Conservation (phyloP, 352 stramenopile species). For the Globisporangium iwayamae region DNA sequence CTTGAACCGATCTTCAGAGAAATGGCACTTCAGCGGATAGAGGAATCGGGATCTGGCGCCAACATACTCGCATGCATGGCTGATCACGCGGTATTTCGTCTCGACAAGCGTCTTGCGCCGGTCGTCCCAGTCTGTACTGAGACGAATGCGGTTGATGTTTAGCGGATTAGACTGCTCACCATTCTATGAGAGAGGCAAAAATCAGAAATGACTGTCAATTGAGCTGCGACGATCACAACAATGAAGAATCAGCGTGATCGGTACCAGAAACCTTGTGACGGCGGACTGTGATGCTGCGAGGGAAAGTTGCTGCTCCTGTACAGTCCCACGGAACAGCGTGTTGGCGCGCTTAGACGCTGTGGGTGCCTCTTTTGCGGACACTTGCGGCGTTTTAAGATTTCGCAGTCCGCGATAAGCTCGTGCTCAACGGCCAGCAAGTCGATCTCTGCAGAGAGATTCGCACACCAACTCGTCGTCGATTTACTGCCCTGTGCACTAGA, state of each 20-base stretch:
- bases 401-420: neutral
- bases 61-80: constrained; percentile 29
- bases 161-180: constrained; percentile 21
- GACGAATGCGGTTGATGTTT: constrained; percentile 33
- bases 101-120: constrained; percentile 26
- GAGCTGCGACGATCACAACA: no score
- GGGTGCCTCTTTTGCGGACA: neutral
- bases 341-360: neutral
- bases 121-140: constrained; percentile 24
- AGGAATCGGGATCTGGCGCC: constrained; percentile 18
- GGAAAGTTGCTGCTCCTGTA: constrained; percentile 25
- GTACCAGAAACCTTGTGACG: constrained; percentile 25
- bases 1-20: constrained; percentile 41
- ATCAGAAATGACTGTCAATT: no score
- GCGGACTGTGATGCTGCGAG: constrained; percentile 33
- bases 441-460: neutral
- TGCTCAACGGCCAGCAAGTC: neutral
- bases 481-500: no score
- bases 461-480: no score
- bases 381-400: neutral
- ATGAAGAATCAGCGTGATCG: no score
- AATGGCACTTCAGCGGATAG: constrained; percentile 28
- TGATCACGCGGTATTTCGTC: constrained; percentile 34
- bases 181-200: neutral
- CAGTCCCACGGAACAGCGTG: constrained; percentile 18